Evolutionary conservation across 2,329 filamentous ascomycete species (phyloP), one percentile per base, ranked within the genome.

Genomic region (Fusarium sp.): DNA sequence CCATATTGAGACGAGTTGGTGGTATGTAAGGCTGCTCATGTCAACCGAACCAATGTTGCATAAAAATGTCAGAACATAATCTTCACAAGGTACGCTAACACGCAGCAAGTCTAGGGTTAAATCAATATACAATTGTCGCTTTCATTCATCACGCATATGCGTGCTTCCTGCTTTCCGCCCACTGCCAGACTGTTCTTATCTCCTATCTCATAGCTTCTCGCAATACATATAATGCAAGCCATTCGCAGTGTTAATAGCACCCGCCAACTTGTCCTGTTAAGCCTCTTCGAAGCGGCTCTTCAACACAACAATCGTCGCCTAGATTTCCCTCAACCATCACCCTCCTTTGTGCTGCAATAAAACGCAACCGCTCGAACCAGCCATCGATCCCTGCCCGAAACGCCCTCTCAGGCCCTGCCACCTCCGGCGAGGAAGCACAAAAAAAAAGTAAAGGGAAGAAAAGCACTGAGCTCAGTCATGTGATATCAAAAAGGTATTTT

Each of bases 61-160:
- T 11, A 31, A 31, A 31, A 13, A 31, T 31, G 10, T 10, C 28
- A 31, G 9, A 13, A 31, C 9, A 31, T 13, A 31, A 11, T 13
- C 5, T 31, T 31, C n/a, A 22, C 11, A 18, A 18, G 58, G n/a
- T 9, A 31, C 5, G 10, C 38, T 43, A 28, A 44, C 40, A 39
- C 22, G 22, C 42, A 18, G 9, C 38, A 18, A 48, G 36, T 20
- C 9, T 17, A 11, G 18, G 17, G 11, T 43, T 43, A 46, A 26
- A 50, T 58, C 44, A 65, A 65, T 52, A 65, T 43, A 55, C 55
- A 72, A 72, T 50, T 65, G 55, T 65, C 62, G 61, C 64, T 75
- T 65, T 70, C 61, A 74, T 74, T 74, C 72, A 68, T 75, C 64
- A 70, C 58, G 69, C 69, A 72, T 69, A 58, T 50, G 63, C 28